These are phyloP conservation scores for Tricholomella constricta DNA, from an alignment of 768 basidiomycete genomes.

Conservation along the genomic window DNA sequence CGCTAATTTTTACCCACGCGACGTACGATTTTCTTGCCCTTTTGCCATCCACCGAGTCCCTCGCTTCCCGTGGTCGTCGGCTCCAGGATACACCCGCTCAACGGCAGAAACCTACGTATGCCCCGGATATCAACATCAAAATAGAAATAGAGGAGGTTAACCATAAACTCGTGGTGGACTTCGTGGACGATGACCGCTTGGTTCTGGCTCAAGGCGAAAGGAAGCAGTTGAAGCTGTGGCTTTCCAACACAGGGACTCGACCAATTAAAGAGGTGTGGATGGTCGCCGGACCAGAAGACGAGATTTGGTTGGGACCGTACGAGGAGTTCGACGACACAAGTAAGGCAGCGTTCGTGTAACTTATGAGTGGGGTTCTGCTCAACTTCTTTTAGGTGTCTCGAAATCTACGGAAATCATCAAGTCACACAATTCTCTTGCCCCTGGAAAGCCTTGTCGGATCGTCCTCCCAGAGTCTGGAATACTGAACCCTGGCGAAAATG, in stretches of 20 bases:
- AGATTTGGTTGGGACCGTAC: conserved; percentile 52
- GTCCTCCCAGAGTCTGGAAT: conserved; percentile 32
- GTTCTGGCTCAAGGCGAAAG: conserved; percentile 71
- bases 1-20: conserved; percentile 57
- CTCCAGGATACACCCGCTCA: conserved; percentile 77
- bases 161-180: conserved; percentile 62
- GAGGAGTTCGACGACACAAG: conserved; percentile 11
- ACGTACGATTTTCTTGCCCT: conserved; percentile 74
- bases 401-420: conserved; percentile 39
- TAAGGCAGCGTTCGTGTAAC: neutral
- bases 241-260: conserved; percentile 67
- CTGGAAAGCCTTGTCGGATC: conserved; percentile 49
- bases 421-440: conserved; percentile 54
- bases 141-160: conserved; percentile 65
- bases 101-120: conserved; percentile 68
- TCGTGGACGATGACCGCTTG: conserved; percentile 54
- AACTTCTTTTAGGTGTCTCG: conserved; percentile 2
- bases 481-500: conserved; percentile 50
- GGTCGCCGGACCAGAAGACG: conserved; percentile 59
- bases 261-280: conserved; percentile 73
- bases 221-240: conserved; percentile 50
- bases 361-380: neutral
- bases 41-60: conserved; percentile 65
- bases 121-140: conserved; percentile 61
- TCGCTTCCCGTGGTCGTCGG: conserved; percentile 71